A percentile compares a stretch with the other conserved stretches of the same genome.
These are phyloP conservation scores for Ricinus communis DNA, from an alignment of 345 rosid species.

Conservation along the genomic window DNA sequence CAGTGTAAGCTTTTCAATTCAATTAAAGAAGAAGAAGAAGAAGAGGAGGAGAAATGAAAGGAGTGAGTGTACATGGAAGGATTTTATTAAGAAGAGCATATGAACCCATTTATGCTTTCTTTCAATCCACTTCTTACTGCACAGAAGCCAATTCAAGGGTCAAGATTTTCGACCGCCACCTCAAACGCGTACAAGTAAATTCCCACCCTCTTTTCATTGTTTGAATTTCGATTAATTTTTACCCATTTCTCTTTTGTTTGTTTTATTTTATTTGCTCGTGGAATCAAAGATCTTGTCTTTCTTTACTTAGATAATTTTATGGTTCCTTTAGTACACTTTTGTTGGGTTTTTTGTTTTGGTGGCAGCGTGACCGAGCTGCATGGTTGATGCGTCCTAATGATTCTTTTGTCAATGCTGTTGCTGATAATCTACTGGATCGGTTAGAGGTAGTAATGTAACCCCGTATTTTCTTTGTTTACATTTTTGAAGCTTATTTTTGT, in stretches of 20 bases:
- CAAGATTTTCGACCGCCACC: slow-evolving; percentile 79
- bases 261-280: background rate
- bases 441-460: slow-evolving; percentile 53
- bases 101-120: background rate
- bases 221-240: slow-evolving; percentile 1
- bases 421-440: slow-evolving; percentile 86
- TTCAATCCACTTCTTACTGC: slow-evolving; percentile 33
- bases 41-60: no score
- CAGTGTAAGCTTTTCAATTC: no score
- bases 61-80: no score
- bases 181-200: slow-evolving; percentile 91
- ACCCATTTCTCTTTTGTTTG: background rate
- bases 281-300: no score
- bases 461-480: background rate
- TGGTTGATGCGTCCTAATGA: slow-evolving; percentile 73
- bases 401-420: slow-evolving; percentile 78
- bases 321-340: background rate
- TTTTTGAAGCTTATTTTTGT: background rate
- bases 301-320: no score
- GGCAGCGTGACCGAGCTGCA: slow-evolving; percentile 96
- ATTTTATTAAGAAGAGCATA: background rate
- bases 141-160: slow-evolving; percentile 47
- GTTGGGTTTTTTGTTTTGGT: slow-evolving; percentile 8
- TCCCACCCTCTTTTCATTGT: no score
- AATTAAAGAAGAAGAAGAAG: no score